These are phyloP conservation scores for Chlorella sp. DNA, from an alignment of 139 green algal genomes.

Conservation along the genomic window DNA sequence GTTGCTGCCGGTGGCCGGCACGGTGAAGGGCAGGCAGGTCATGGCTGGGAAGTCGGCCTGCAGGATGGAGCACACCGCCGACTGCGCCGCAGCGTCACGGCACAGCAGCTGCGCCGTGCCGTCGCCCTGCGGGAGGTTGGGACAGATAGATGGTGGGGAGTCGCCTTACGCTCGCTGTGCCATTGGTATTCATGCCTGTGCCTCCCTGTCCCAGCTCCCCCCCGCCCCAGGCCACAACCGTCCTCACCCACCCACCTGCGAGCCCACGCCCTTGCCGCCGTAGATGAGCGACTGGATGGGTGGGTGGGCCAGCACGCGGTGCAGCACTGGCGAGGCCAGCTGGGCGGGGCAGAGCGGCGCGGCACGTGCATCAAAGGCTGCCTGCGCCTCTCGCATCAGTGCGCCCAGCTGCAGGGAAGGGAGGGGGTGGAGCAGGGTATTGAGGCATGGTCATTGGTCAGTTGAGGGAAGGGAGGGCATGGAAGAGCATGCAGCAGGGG, in stretches of 20 bases:
- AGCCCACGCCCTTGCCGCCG: slow-evolving; percentile 82
- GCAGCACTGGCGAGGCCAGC: slow-evolving; percentile 70
- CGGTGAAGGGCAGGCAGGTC: slow-evolving; percentile 42
- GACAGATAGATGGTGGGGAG: background rate
- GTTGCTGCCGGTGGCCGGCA: slow-evolving; percentile 9
- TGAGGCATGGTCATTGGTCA: background rate
- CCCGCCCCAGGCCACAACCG: background rate
- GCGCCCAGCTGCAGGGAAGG: slow-evolving; percentile 29
- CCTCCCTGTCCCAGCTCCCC: too few species aligned
- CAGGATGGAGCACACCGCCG: slow-evolving; percentile 47
- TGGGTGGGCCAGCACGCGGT: slow-evolving; percentile 60
- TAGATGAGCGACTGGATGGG: slow-evolving; percentile 61
- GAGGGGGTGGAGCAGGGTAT: background rate
- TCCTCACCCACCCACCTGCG: slow-evolving; percentile 27
- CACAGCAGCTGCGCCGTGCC: slow-evolving; percentile 81
- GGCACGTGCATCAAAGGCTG: slow-evolving; percentile 62
- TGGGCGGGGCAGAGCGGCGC: slow-evolving; percentile 68
- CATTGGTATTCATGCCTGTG: too few species aligned
- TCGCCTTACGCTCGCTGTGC: too few species aligned
- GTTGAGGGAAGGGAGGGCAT: background rate
- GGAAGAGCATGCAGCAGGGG: background rate
- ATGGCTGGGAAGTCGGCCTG: slow-evolving; percentile 21
- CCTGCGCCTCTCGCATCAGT: slow-evolving; percentile 71
- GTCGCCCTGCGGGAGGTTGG: slow-evolving; percentile 59
- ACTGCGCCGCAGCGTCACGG: slow-evolving; percentile 49